Base-by-base conservation (phyloP, 2,329 filamentous ascomycete genomes). In the Fusarium torulosum region DNA sequence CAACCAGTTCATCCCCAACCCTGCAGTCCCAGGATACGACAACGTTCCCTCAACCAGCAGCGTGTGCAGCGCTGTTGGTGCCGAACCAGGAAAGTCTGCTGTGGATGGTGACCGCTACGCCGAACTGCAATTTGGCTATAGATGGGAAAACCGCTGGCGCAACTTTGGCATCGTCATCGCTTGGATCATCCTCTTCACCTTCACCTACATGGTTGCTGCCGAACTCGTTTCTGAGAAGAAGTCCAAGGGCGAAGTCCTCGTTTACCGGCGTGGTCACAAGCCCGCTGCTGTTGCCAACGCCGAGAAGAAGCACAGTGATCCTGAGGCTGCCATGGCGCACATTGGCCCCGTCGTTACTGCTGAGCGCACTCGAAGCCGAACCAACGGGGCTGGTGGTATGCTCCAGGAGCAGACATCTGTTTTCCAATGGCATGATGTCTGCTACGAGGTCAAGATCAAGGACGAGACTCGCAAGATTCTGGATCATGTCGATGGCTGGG, bases 401-500 rank as follows among this genome's bases (percentile, higher is more conserved):
- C 74, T 86, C 4, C 77, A 82, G 70, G 67, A 77, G 67, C 90
- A 93, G 75, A 93, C 88, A 6, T 91, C 91, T 21, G 88, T 94
- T 63, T 96, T 96, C 83, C 91, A 93, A 74, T 97, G 93, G 94
- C 86, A 90, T 67, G 85, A 95, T 71, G 90, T 97, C 3, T 94
- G 90, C 80, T 97, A 87, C 73, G 85, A 89, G 61, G 83, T 89
- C 77, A 90, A 92, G 77, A 94, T 97, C 80, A 96, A 96, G 82
- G 83, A 84, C 15, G 88, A 95, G 72, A 81, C 84, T 2, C 87
- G 93, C 17, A 88, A 90, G 42, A 91, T 97, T 72, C 82, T 97
- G 60, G 90, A 97, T 72, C 84, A 96, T 65, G 92, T 97, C 14
- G 91, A 96, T 74, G 94, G 94, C 35, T 97, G 93, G 92, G 93